Conservation (phyloP, 106 monocot species). For the Agapanthus africanus region DNA sequence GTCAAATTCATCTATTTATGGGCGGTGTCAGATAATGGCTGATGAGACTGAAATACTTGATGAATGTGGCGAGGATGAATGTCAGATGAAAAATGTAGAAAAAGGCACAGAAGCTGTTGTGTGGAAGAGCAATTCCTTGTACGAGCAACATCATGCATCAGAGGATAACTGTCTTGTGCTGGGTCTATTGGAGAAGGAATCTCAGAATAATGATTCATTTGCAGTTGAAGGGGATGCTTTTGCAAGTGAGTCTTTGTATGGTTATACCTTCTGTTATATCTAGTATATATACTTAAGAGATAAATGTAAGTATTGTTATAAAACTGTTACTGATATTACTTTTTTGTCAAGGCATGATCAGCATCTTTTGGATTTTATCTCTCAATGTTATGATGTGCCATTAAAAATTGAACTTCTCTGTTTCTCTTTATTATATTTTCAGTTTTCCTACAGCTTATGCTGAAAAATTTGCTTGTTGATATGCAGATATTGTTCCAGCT, state of each 20-base stretch:
- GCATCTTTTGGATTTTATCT: not conserved
- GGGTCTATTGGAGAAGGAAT: constrained; percentile 15
- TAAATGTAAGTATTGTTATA: not conserved
- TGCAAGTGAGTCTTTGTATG: constrained; percentile 32
- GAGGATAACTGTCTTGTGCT: constrained; percentile 11
- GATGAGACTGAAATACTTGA: constrained; percentile 49
- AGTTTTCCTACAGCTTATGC: not conserved
- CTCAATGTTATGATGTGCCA: not conserved
- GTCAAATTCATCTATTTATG: constrained; percentile 40
- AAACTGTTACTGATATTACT: not conserved
- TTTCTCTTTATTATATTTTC: not conserved
- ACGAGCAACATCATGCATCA: constrained; percentile 8
- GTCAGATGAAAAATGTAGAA: constrained; percentile 29
- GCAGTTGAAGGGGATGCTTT: constrained; percentile 12
- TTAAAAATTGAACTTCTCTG: not conserved
- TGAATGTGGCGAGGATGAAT: constrained; percentile 30
- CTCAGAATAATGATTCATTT: constrained; percentile 25
- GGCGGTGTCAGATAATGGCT: constrained; percentile 46
- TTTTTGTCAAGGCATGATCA: not conserved
- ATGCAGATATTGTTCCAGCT: constrained; percentile 19
- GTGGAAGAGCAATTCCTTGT: constrained; percentile 13
- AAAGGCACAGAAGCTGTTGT: constrained; percentile 7
- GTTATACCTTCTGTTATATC: not conserved
- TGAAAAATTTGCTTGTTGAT: not conserved
- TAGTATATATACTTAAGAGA: not conserved